Percentiles rank a stretch among this genome's conserved stretches.
phyloP scores from a whole-genome alignment of 1,284 basidiomycete species.

The Malassezia caprae region DNA sequence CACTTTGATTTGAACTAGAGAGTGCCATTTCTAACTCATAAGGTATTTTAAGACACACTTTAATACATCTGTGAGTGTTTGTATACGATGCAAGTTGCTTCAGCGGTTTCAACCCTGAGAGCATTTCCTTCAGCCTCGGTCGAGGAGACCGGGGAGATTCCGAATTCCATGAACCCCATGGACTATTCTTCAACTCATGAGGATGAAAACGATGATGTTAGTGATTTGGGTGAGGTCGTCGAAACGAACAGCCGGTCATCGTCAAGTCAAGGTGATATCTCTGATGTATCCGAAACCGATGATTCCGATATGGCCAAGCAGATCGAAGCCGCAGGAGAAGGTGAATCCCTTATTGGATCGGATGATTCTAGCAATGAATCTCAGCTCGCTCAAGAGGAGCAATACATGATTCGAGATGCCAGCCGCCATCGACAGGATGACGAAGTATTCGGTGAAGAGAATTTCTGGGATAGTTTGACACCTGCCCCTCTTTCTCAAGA shows the following conservation, averaged over 20 bases:
- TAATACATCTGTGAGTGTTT: not conserved
- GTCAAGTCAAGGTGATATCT: not conserved
- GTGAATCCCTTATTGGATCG: conserved; percentile 45
- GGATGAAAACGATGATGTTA: conserved; percentile 9
- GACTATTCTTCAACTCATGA: not conserved
- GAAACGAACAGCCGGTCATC: not conserved
- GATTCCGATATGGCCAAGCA: conserved; percentile 38
- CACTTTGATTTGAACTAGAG: conserved; percentile 3
- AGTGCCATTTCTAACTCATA: not conserved
- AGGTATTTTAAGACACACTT: not conserved
- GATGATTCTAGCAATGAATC: conserved; percentile 35
- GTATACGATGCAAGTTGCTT: not conserved
- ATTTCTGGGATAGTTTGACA: conserved; percentile 11
- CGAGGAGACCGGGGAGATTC: not conserved
- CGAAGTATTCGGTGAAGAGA: conserved; percentile 21
- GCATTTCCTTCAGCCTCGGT: not conserved
- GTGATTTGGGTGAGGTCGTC: conserved; percentile 12
- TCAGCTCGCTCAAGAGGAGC: conserved; percentile 35
- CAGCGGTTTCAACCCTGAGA: not conserved
- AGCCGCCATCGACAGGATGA: conserved; percentile 14
- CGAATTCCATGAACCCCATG: not conserved
- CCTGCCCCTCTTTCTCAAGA: not conserved
- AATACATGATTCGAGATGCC: conserved; percentile 40
- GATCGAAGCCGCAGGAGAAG: conserved; percentile 40
- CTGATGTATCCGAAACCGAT: conserved; percentile 29